Evolutionary conservation across 768 basidiomycete genomes (phyloP), one percentile per base, ranked within the genome.

Genomic region (Sporobolomyces pararoseus): DNA sequence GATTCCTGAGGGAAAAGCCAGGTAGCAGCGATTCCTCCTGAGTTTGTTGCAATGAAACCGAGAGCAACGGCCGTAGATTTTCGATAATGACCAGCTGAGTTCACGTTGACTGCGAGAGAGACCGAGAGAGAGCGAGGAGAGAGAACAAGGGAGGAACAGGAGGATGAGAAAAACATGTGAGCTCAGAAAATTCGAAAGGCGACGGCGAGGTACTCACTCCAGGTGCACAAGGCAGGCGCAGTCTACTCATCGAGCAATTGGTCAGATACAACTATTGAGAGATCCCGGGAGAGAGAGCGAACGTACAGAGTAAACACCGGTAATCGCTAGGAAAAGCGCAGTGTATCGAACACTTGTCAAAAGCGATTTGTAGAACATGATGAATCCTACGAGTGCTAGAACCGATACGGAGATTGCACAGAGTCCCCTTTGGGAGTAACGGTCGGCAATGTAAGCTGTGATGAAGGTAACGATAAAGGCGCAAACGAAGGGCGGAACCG

Each of bases 11-110:
- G 39, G 39, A 42, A 42, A 9, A 42, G 17, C 39, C 39, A 42
- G 17, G 39, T 42, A 42, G 39, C 39, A 9, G 39, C 39, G 17
- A 42, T 42, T 10, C 39, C 39, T 42, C 39, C 39, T 10, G 39
- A 42, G 39, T 42, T 42, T 42, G 39, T 42, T 10, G 39, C 39
- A 17, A 42, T 42, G 39, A 42, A 42, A 10, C 39, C 81, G 86
- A 75, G 86, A 66, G 85, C 70, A 19, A 71, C 58, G 0, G 65
- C 55, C 0, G 70, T 71, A 0, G 70, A 59, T n/a, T 54, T 63
- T 16, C 55, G 47, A 50, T 66, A 70, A 52, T 70, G 68, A 10
- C 50, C 50, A 2, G 67, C 61, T 2, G 35, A 31, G 54, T 68
- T 68, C 53, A 51, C 50, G 29, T 29, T 51, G 50, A 51, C 29